Conservation (phyloP, 176 grass and related monocot genomes). For the Cenchrus purpureus region DNA sequence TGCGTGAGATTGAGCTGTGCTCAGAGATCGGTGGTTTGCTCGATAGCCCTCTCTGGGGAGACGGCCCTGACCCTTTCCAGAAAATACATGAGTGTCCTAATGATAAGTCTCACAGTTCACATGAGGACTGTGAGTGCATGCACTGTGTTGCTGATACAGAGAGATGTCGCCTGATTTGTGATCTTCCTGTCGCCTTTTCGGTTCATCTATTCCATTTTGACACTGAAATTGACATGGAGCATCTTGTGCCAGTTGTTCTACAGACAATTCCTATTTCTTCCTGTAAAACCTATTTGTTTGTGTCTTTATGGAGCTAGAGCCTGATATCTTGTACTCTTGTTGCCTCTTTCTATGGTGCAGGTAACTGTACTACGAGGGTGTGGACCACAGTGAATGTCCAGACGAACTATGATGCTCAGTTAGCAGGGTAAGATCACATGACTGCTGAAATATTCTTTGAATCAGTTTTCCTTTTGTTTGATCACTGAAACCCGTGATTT, state of each 20-base stretch:
- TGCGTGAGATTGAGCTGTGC: constrained; percentile 20
- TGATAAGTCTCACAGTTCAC: neutral
- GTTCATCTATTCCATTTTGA: constrained; percentile 15
- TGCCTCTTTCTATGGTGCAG: neutral
- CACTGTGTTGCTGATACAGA: constrained; percentile 4
- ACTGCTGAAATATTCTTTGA: neutral
- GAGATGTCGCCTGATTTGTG: neutral
- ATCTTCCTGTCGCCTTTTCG: neutral
- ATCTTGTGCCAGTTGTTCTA: constrained; percentile 16
- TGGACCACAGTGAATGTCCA: constrained; percentile 11
- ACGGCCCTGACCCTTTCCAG: no score
- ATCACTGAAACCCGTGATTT: neutral
- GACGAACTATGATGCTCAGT: constrained; percentile 1
- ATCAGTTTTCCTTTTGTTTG: neutral
- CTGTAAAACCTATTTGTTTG: neutral
- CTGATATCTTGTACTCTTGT: neutral
- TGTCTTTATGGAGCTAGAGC: neutral
- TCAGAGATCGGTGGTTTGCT: neutral
- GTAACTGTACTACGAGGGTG: neutral
- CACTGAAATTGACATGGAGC: constrained; percentile 24
- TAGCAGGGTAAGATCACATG: constrained; percentile 17
- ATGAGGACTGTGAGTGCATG: neutral
- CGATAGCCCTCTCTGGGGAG: no score
- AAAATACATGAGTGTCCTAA: neutral
- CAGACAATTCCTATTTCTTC: neutral